Conservation (phyloP, 441 rosid species). For the Pelargonium fulgidum region DNA sequence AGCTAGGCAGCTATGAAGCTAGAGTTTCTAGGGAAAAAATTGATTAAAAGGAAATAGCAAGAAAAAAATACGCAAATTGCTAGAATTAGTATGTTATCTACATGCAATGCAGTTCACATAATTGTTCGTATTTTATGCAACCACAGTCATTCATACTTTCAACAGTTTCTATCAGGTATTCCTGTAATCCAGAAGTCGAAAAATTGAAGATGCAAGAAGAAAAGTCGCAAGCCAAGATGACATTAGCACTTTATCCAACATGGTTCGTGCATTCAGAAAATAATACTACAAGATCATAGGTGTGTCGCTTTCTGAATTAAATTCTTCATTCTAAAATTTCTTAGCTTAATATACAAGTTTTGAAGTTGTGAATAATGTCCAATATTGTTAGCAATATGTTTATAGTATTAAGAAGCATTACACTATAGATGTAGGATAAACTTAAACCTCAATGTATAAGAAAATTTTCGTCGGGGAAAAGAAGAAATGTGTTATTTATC, state of each 20-base stretch:
- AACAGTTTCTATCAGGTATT: constrained; percentile 2
- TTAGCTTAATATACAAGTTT: background rate
- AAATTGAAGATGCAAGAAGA: background rate
- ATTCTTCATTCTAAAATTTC: background rate
- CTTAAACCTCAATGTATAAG: no score
- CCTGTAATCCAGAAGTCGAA: background rate
- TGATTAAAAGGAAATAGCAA: background rate
- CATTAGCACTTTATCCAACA: background rate
- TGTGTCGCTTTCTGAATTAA: background rate
- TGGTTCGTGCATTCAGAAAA: background rate
- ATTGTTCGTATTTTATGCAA: background rate
- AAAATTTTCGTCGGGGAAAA: no score
- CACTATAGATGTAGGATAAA: no score
- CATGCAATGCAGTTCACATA: background rate
- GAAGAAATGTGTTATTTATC: no score
- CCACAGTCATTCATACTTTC: background rate
- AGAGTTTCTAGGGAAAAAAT: no score
- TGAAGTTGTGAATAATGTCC: background rate
- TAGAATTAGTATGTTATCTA: background rate
- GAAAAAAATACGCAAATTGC: background rate
- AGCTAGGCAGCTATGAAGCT: no score
- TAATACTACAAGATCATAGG: constrained; percentile 2
- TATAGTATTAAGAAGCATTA: no score
- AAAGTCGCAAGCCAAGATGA: background rate
- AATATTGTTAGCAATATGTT: background rate